Base-by-base conservation (phyloP, 139 green algal species). In the Penium margaritaceum region DNA sequence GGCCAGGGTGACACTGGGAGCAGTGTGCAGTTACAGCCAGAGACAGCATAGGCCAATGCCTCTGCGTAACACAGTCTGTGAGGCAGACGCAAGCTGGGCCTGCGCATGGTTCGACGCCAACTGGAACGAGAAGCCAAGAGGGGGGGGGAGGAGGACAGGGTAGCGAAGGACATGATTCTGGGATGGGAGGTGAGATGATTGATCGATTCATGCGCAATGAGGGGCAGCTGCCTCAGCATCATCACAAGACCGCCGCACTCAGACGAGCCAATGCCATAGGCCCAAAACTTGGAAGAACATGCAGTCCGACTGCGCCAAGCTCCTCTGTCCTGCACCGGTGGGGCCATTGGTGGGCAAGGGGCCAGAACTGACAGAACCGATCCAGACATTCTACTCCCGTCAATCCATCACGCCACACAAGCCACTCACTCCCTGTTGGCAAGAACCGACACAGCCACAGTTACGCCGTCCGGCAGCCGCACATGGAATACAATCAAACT, bases 401-500 rank as follows among this genome's bases (percentile, higher is more conserved):
- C n/a, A n/a, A n/a, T n/a, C n/a, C n/a, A 17, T 63, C 54, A 6
- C 24, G 27, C 17, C 1, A 38, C 12, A 33, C 9, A 63, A 35
- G n/a, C n/a, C 12, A 70, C 63, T 24, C 21, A 71, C 63, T 57
- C 63, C 21, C 30, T 43, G 19, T 63, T 33, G 9, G 3, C 66
- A n/a, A 77, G 35, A 1, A 61, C 33, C 24, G 76, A 75, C 5
- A 77, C 54, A 29, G 70, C 70, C 0, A 77, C 35, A 32, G 33
- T 70, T 9, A n/a, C 63, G 33, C 70, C 70, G 29, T 77, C 70
- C 19, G 54, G 32, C 35, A 77, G 70, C 2, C 57, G 36, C 21
- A 21, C 70, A 5, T 74, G 76, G 70, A 61, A 77, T 21, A 71
- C 60, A n/a, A n/a, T n/a, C n/a, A n/a, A n/a, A n/a, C n/a, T n/a